phyloP scores from a whole-genome alignment of 441 rosid genomes.

The Codiaeum variegatum region DNA sequence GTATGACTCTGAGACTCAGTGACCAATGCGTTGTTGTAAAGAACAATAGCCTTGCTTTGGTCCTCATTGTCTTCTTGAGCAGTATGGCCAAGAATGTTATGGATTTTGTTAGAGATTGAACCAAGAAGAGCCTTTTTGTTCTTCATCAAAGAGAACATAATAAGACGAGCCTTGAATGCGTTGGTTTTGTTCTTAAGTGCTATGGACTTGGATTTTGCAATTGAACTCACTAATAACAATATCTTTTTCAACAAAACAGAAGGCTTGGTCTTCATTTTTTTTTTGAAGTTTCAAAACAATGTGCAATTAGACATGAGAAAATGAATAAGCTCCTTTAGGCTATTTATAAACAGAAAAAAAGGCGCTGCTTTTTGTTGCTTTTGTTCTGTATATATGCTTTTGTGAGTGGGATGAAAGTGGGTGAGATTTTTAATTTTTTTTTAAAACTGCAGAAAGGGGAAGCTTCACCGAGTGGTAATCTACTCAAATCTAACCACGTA shows the following conservation, averaged over 20 bases:
- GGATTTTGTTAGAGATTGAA: constrained; percentile 61
- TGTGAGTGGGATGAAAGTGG: constrained; percentile 21
- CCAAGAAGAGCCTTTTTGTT: constrained; percentile 51
- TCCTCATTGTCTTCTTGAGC: constrained; percentile 18
- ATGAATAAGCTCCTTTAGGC: not conserved
- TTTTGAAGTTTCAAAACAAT: no score
- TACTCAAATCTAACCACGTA: not conserved
- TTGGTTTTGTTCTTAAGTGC: constrained; percentile 61
- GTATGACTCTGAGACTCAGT: constrained; percentile 20
- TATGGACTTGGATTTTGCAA: constrained; percentile 52
- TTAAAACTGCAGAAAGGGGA: not conserved
- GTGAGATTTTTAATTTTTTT: not conserved
- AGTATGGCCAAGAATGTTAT: constrained; percentile 29
- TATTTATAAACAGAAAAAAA: constrained; percentile 10
- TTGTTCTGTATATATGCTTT: constrained; percentile 12
- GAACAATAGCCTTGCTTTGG: constrained; percentile 35
- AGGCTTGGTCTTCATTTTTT: constrained; percentile 62
- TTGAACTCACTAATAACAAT: constrained; percentile 31
- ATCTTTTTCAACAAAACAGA: constrained; percentile 47
- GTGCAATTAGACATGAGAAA: not conserved
- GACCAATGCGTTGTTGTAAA: constrained; percentile 18
- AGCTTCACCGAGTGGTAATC: constrained; percentile 19
- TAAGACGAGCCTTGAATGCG: constrained; percentile 53
- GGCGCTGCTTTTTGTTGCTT: not conserved
- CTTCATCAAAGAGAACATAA: constrained; percentile 57